A percentile compares a stretch with the other conserved stretches of the same genome.
Evolutionary conservation across 2,329 filamentous ascomycete species (phyloP).

Genomic region (Talaromyces sp.): DNA sequence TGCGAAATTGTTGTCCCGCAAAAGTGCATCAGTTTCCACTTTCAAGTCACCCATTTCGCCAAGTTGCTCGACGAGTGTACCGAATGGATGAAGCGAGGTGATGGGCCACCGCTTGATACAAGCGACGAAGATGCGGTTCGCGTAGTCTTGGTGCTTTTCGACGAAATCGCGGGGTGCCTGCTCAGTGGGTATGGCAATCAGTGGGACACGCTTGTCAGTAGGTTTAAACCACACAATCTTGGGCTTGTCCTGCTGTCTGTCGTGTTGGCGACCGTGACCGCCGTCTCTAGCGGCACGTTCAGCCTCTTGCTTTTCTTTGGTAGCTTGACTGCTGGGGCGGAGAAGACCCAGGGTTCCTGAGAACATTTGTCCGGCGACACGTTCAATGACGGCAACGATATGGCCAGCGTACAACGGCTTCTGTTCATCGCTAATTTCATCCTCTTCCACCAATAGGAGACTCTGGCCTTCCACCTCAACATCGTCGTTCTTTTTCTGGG

Average conservation of each 20-base stretch:
- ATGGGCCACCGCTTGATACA: slow-evolving; percentile 99
- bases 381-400: slow-evolving; percentile 94
- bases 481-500: slow-evolving; percentile 99
- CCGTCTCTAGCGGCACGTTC: slow-evolving; percentile 90
- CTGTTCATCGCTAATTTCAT: slow-evolving; percentile 97
- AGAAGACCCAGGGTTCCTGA: slow-evolving; percentile 91
- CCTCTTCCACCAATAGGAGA: slow-evolving; percentile 91
- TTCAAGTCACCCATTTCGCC: slow-evolving; percentile 96
- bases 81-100: slow-evolving; percentile 97
- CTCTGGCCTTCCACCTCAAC: slow-evolving; percentile 98
- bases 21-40: slow-evolving; percentile 93
- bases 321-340: slow-evolving; percentile 94
- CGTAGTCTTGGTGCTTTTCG: slow-evolving; percentile 96
- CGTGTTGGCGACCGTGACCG: slow-evolving; percentile 65
- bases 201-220: slow-evolving; percentile 94
- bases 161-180: slow-evolving; percentile 97
- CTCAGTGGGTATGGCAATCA: slow-evolving; percentile 97
- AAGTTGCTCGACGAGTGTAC: slow-evolving; percentile 93
- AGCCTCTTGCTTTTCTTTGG: slow-evolving; percentile 98
- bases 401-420: slow-evolving; percentile 97
- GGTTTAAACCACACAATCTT: slow-evolving; percentile 99
- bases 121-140: slow-evolving; percentile 95
- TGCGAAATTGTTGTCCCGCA: slow-evolving; percentile 97
- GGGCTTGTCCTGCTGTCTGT: slow-evolving; percentile 89
- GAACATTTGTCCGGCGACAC: slow-evolving; percentile 97